A percentile compares a stretch with the other conserved stretches of the same genome.
Conservation (phyloP, 495 filamentous ascomycete species). For the Talaromyces borbonicus region DNA sequence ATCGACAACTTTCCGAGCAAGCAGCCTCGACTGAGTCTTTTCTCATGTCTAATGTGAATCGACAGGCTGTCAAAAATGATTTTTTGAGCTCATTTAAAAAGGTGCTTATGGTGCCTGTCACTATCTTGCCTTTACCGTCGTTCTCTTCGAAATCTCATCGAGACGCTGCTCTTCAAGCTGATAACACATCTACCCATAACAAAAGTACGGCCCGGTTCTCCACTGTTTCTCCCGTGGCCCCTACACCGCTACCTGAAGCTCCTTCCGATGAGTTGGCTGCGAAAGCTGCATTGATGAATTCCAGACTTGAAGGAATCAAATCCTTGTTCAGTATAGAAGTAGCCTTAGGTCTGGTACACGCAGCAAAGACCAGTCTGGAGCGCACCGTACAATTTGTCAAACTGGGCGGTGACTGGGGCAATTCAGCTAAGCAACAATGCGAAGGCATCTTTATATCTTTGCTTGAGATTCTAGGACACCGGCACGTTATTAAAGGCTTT, state of each 20-base stretch:
- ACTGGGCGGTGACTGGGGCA: slow-evolving; percentile 67
- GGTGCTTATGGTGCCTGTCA: slow-evolving; percentile 97
- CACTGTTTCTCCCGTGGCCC: slow-evolving; percentile 34
- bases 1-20: slow-evolving; percentile 81
- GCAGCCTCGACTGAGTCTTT: slow-evolving; percentile 87
- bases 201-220: slow-evolving; percentile 44
- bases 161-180: slow-evolving; percentile 23
- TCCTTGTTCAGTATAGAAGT: slow-evolving; percentile 95
- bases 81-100: slow-evolving; percentile 97
- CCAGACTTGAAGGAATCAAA: slow-evolving; percentile 82
- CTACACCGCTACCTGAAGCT: slow-evolving; percentile 46
- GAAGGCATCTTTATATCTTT: slow-evolving; percentile 79
- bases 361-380: slow-evolving; percentile 83
- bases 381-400: slow-evolving; percentile 72
- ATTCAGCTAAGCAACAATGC: slow-evolving; percentile 83
- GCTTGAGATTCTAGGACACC: slow-evolving; percentile 69
- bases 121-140: slow-evolving; percentile 70
- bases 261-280: slow-evolving; percentile 89
- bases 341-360: slow-evolving; percentile 77
- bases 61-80: slow-evolving; percentile 91
- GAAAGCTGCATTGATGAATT: slow-evolving; percentile 94
- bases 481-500: slow-evolving; percentile 88
- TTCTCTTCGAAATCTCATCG: slow-evolving; percentile 40
- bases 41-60: slow-evolving; percentile 87
- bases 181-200: slow-evolving; percentile 24